Evolutionary conservation across 768 basidiomycete genomes (phyloP).

Genomic region (Phlebiopsis gigantea): DNA sequence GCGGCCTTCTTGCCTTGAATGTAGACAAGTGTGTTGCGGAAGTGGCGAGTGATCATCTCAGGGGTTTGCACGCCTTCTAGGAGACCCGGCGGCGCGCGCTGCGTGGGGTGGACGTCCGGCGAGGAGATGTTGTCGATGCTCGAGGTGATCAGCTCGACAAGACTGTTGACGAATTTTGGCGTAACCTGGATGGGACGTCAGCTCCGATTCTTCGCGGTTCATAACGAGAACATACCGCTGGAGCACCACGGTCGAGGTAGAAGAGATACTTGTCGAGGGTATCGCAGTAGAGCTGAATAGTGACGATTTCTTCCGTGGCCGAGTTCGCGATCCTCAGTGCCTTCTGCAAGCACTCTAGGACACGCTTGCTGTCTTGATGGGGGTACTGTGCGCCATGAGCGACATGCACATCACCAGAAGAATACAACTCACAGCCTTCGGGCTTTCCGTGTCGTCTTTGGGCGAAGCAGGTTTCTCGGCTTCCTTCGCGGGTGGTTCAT

Average conservation of each 20-base stretch:
- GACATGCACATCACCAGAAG: neutral
- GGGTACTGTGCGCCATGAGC: conserved; percentile 48
- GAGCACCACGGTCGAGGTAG: conserved; percentile 90
- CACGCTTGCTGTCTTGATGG: conserved; percentile 93
- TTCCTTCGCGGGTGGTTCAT: conserved; percentile 33
- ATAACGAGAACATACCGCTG: conserved; percentile 58
- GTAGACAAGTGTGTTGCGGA: conserved; percentile 82
- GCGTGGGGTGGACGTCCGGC: conserved; percentile 82
- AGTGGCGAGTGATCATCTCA: conserved; percentile 92
- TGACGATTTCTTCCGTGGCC: conserved; percentile 94
- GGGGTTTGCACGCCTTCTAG: conserved; percentile 91
- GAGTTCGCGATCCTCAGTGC: conserved; percentile 94
- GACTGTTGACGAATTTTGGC: conserved; percentile 92
- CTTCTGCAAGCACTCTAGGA: conserved; percentile 96
- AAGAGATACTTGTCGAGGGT: conserved; percentile 95
- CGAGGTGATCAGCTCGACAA: conserved; percentile 92
- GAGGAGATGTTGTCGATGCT: conserved; percentile 90
- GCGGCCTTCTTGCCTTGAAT: conserved; percentile 74
- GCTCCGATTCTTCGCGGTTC: neutral
- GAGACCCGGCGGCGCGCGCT: conserved; percentile 81
- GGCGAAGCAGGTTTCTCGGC: conserved; percentile 26
- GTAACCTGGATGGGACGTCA: conserved; percentile 55
- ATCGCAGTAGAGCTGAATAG: conserved; percentile 93
- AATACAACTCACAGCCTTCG: conserved; percentile 24
- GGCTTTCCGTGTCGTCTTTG: conserved; percentile 33